Percentiles rank a stretch among this genome's conserved stretches.
Conservation (phyloP, 768 basidiomycete species). For the Phanerochaete carnosa region DNA sequence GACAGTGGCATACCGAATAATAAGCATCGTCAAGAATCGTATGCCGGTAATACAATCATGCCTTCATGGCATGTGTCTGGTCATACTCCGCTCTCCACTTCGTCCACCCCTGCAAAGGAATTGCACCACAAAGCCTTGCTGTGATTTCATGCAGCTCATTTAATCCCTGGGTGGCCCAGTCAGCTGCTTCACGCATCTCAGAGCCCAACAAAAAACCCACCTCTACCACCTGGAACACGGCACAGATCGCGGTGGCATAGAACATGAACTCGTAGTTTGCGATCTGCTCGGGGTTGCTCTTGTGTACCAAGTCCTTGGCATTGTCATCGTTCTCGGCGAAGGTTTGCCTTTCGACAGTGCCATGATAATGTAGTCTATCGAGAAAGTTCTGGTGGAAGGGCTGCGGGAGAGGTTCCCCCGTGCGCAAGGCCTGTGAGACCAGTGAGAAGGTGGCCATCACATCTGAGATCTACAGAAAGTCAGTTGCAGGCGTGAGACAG, state of each 20-base stretch:
- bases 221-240: constrained; percentile 34
- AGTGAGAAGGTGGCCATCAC: constrained; percentile 42
- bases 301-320: neutral
- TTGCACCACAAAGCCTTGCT: constrained; percentile 37
- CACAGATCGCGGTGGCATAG: constrained; percentile 37
- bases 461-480: constrained; percentile 34
- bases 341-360: constrained; percentile 16
- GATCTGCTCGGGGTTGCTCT: constrained; percentile 14
- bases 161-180: constrained; percentile 25
- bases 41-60: too few relatives aligned
- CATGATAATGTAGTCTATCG: constrained; percentile 45
- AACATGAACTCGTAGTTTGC: constrained; percentile 33
- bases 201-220: constrained; percentile 20
- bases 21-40: too few relatives aligned
- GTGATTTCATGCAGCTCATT: constrained; percentile 36
- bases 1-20: too few relatives aligned
- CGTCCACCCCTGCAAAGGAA: constrained; percentile 36
- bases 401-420: constrained; percentile 41
- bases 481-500: neutral
- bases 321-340: constrained; percentile 2
- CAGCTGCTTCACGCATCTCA: neutral
- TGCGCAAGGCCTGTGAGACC: constrained; percentile 42
- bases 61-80: constrained; percentile 9
- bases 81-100: constrained; percentile 37
- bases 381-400: constrained; percentile 39